These are phyloP conservation scores for Starmerella apis DNA, from an alignment of 805 yeast genomes.

Conservation along the genomic window DNA sequence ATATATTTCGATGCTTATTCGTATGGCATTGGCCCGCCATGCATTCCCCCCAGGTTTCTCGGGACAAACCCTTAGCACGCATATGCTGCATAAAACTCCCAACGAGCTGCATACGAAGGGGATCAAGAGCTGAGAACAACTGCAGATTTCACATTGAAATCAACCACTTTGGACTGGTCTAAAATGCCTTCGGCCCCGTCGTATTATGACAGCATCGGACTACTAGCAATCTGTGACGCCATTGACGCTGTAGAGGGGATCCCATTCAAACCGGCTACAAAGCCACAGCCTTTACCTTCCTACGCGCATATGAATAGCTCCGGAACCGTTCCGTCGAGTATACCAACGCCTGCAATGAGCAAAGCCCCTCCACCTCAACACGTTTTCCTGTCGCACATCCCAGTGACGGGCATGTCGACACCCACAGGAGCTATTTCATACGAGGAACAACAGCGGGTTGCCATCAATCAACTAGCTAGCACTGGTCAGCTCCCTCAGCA, in stretches of 20 bases:
- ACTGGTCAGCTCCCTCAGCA: constrained; percentile 20
- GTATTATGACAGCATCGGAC: constrained; percentile 35
- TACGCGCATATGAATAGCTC: background rate
- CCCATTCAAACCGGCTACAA: constrained; percentile 23
- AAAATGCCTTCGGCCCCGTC: constrained; percentile 19
- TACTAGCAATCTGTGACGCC: constrained; percentile 35
- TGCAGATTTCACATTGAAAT: constrained; percentile 1
- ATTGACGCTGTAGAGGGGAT: constrained; percentile 33
- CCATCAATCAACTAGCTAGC: constrained; percentile 21
- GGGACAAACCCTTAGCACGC: background rate
- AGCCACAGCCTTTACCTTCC: constrained; percentile 16
- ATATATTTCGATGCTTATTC: too few species aligned
- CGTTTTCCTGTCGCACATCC: constrained; percentile 23
- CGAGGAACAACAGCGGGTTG: constrained; percentile 24
- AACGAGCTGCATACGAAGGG: constrained; percentile 3
- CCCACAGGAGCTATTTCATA: constrained; percentile 22
- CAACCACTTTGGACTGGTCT: background rate
- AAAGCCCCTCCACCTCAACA: constrained; percentile 20
- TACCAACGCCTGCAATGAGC: background rate
- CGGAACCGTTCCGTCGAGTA: background rate
- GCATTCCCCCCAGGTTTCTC: background rate
- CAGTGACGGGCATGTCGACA: constrained; percentile 23
- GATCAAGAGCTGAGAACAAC: constrained; percentile 1
- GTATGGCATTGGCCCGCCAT: too few species aligned
- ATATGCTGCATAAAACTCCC: constrained; percentile 6